Conservation (phyloP, 306 rosid genomes). For the Styphnolobium japonicum region DNA sequence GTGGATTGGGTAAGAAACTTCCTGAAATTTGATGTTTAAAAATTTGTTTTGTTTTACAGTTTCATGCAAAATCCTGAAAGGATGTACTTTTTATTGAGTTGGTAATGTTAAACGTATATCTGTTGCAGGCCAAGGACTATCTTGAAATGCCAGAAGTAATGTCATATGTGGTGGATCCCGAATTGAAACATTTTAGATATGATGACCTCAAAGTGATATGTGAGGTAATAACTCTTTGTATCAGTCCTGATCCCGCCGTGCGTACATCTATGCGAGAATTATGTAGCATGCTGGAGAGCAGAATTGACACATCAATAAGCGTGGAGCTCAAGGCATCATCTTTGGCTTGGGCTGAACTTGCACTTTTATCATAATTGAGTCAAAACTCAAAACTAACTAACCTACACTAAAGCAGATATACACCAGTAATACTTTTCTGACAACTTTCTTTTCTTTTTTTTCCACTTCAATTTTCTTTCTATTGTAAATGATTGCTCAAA, state of each 20-base stretch:
- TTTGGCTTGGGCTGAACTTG: conserved; percentile 98
- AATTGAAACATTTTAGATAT: conserved; percentile 61
- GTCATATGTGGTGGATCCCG: conserved; percentile 80
- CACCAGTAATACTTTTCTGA: conserved; percentile 29
- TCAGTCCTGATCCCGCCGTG: conserved; percentile 54
- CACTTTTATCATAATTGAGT: conserved; percentile 61
- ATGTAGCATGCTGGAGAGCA: conserved; percentile 68
- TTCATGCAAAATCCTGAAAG: background rate
- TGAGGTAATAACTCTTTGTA: conserved; percentile 75
- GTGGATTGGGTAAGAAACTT: conserved; percentile 85
- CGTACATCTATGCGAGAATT: conserved; percentile 68
- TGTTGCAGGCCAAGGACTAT: conserved; percentile 77
- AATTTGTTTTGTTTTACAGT: background rate
- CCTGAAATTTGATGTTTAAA: conserved; percentile 13
- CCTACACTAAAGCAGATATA: conserved; percentile 61
- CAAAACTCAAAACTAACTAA: conserved; percentile 55
- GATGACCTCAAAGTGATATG: conserved; percentile 84
- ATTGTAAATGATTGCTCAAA: conserved; percentile 63
- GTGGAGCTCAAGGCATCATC: conserved; percentile 79
- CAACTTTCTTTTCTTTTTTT: background rate
- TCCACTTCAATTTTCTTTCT: conserved; percentile 25
- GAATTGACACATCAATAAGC: conserved; percentile 78
- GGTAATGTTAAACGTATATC: conserved; percentile 7
- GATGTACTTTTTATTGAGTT: background rate
- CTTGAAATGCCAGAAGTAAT: conserved; percentile 76